A percentile compares a stretch with the other conserved stretches of the same genome.
Conservation (phyloP, 768 basidiomycete genomes). For the Agrocybe praecox region DNA sequence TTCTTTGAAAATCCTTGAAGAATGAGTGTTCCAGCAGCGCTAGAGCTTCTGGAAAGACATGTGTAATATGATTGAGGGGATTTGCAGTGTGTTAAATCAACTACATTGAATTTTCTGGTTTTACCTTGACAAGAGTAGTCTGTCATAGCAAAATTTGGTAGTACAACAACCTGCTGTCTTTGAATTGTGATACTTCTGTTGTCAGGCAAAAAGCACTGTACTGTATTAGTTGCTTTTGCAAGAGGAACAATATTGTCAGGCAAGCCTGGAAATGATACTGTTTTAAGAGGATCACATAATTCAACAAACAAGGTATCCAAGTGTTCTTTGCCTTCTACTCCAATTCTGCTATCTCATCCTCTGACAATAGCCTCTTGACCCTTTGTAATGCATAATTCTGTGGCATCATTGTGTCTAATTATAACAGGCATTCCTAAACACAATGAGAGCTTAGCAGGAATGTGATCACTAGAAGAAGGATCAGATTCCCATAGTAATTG, state of each 20-base stretch:
- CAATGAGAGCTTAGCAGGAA: conserved; percentile 28
- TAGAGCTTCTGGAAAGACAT: conserved; percentile 25
- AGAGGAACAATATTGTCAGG: conserved; percentile 35
- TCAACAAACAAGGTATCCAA: conserved; percentile 33
- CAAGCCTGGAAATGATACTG: conserved; percentile 27
- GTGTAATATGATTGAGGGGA: conserved; percentile 25
- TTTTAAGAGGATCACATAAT: conserved; percentile 21
- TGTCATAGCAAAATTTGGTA: conserved; percentile 33
- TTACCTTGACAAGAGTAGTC: conserved; percentile 29
- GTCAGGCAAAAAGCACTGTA: conserved; percentile 18
- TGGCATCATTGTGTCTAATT: conserved; percentile 30
- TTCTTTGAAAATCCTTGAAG: conserved; percentile 22
- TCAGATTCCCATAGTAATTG: conserved; percentile 10
- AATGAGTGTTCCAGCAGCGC: conserved; percentile 27
- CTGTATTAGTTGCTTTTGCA: neutral
- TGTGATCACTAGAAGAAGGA: conserved; percentile 11
- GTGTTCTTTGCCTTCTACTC: conserved; percentile 17
- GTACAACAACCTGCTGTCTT: conserved; percentile 23
- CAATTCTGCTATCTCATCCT: conserved; percentile 25
- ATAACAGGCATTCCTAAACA: conserved; percentile 35
- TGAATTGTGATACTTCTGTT: conserved; percentile 19
- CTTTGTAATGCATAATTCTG: conserved; percentile 34
- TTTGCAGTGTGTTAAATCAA: conserved; percentile 20
- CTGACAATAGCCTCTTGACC: conserved; percentile 33
- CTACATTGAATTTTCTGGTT: conserved; percentile 25